phyloP scores from a whole-genome alignment of 495 filamentous ascomycete species.

The Neohortaea acidophila region DNA sequence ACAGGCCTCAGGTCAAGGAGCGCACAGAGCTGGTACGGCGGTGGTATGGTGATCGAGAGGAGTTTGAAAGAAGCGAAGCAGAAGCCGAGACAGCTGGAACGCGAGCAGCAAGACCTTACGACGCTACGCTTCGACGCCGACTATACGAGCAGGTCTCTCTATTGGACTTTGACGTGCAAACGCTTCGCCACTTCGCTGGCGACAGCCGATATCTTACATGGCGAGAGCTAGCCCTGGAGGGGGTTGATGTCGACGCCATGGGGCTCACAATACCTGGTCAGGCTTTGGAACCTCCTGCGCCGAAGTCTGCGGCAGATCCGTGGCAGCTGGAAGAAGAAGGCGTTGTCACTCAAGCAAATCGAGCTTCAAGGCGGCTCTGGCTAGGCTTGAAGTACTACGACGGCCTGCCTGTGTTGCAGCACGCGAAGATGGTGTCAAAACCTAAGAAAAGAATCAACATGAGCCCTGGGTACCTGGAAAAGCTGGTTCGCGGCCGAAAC shows the following conservation, averaged over 20 bases:
- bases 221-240: conserved; percentile 11
- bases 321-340: conserved; percentile 29
- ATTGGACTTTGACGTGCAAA: too few relatives aligned
- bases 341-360: conserved; percentile 61
- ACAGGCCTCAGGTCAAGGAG: background rate
- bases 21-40: background rate
- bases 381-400: conserved; percentile 88
- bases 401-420: conserved; percentile 64
- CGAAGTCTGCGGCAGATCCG: conserved; percentile 2
- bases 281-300: conserved; percentile 6
- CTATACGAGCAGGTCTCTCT: too few relatives aligned
- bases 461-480: conserved; percentile 40
- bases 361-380: conserved; percentile 68
- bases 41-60: background rate
- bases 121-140: too few relatives aligned
- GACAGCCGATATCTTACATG: background rate
- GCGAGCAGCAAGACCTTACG: too few relatives aligned
- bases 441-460: conserved; percentile 60
- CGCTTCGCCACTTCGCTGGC: conserved; percentile 13
- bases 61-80: background rate
- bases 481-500: conserved; percentile 50
- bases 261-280: conserved; percentile 7
- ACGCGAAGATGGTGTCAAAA: conserved; percentile 56
- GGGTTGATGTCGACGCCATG: conserved; percentile 8
- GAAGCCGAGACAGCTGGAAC: too few relatives aligned